Evolutionary conservation across 192 early-diverging fungal species (phyloP).

Genomic region (Pecoramyces ruminantium): DNA sequence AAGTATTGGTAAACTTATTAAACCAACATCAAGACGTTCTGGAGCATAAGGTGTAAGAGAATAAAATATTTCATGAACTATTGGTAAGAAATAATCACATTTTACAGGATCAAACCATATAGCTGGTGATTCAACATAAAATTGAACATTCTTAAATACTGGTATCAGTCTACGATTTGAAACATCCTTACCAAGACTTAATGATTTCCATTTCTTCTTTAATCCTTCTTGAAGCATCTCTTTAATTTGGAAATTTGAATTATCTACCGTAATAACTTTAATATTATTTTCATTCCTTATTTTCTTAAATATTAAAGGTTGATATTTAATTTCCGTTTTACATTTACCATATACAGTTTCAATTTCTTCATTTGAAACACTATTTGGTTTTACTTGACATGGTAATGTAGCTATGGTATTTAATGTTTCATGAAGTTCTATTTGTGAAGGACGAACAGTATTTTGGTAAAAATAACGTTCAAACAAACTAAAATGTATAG

Average conservation of each 20-base stretch:
- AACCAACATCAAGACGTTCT: not conserved
- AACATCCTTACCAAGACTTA: not conserved
- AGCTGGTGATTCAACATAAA: not conserved
- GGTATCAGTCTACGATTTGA: not conserved
- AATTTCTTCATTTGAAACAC: not conserved
- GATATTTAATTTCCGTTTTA: not conserved
- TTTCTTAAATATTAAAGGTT: not conserved
- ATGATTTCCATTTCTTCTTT: not conserved
- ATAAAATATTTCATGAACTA: not conserved
- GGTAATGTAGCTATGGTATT: not conserved
- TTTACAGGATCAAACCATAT: not conserved
- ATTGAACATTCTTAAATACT: not conserved
- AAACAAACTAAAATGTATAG: not conserved
- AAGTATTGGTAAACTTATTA: not conserved
- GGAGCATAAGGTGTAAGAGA: not conserved
- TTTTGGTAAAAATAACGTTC: not conserved
- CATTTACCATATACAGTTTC: not conserved
- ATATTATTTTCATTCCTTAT: not conserved
- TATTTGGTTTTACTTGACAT: not conserved
- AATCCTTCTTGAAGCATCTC: not conserved
- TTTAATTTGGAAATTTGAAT: not conserved
- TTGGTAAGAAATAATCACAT: not conserved
- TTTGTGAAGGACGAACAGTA: not conserved
- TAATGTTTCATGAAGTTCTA: not conserved
- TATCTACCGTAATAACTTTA: not conserved